Base-by-base conservation (phyloP, 1,139 yeast species). In the Debaryomyces subglobosus region DNA sequence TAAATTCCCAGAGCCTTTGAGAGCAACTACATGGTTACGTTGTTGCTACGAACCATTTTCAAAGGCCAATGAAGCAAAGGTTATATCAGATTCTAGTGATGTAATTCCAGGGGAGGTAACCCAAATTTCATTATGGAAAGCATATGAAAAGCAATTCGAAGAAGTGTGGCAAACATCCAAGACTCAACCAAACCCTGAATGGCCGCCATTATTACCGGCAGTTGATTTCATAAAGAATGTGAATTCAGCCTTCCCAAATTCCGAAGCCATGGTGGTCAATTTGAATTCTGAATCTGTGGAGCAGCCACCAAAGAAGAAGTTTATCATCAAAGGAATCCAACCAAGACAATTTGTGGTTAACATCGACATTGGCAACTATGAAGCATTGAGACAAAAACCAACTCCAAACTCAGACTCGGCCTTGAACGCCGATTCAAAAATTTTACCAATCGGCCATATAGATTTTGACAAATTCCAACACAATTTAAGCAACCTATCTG, bases 221-320 rank as follows among this genome's bases (percentile, higher is more conserved):
- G 98, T 95, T 16, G 98, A 94, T 58, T 94, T 94, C 63, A 94
- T 94, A 63, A 91, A 92, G 62, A 94, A 94, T 63, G 98, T 94
- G 12, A 86, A 94, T 23, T 83, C 84, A 50, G 97, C 97, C 0
- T 92, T 92, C 65, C 86, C 90, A n/a, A 82, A 85, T 57, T 90
- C 97, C 1, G 89, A 90, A 49, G 97, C 99, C 1, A 91, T 91
- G 92, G 98, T 94, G 15, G 83, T 92, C 15, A 75, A 74, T 48
- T 75, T 82, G 50, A 63, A 63, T 4, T 35, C 55, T 2, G 65
- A 74, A 30, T 70, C 75, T 12, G 76, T 79, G 1, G 80, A 79
- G 30, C 66, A 65, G 7, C 86, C 85, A 7, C 67, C 74, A 2
- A 72, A 72, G 56, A 85, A 89, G 61, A 86, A 86, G 65, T 94